A percentile compares a stretch with the other conserved stretches of the same genome.
These are phyloP conservation scores for Lactarius hatsudake DNA, from an alignment of 768 basidiomycete genomes.

Conservation along the genomic window DNA sequence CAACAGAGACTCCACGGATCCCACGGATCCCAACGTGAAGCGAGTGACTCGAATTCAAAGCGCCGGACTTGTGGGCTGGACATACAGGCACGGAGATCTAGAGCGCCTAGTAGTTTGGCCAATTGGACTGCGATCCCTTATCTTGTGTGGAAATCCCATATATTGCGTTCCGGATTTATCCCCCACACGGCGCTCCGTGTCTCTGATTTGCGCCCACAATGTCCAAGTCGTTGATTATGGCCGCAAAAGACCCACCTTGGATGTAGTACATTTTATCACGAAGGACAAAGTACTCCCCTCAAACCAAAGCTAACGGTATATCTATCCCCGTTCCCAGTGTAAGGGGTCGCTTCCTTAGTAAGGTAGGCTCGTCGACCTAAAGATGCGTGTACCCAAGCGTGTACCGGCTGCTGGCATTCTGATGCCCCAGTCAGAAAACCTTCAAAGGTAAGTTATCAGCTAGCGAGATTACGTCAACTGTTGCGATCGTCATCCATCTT, in stretches of 20 bases:
- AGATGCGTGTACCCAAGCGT: background rate
- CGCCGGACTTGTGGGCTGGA: background rate
- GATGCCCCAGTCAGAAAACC: background rate
- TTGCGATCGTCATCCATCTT: too few species aligned
- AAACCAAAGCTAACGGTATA: background rate
- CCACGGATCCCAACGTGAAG: background rate
- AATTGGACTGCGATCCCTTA: background rate
- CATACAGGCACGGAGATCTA: background rate
- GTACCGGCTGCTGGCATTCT: background rate
- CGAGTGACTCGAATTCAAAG: background rate
- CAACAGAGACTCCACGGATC: background rate
- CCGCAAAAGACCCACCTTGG: background rate
- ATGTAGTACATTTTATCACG: background rate
- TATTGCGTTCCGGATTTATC: background rate
- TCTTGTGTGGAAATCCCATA: background rate
- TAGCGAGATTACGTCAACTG: background rate
- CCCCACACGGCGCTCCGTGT: background rate
- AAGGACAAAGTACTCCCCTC: background rate
- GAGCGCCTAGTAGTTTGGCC: background rate
- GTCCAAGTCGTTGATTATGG: background rate
- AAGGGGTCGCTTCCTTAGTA: background rate
- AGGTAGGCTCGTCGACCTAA: background rate
- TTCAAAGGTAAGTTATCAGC: background rate
- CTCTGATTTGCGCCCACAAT: background rate
- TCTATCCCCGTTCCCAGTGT: background rate